A percentile compares a stretch with the other conserved stretches of the same genome.
Evolutionary conservation across 805 yeast genomes (phyloP).

Genomic region (Maudiozyma serrabonitensis): DNA sequence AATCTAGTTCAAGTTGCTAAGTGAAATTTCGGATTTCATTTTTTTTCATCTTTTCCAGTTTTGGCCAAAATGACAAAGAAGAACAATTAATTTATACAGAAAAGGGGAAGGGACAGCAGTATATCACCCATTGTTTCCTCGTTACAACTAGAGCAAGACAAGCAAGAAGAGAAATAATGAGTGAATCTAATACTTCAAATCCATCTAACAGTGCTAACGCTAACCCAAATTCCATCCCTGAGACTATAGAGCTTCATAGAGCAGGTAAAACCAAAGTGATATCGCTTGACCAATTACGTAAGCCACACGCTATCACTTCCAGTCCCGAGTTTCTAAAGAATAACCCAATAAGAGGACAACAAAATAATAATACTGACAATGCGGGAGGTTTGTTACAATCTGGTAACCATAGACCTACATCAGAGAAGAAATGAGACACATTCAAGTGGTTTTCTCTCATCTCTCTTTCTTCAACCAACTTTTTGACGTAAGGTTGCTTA

Average conservation of each 20-base stretch:
- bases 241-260: conserved; percentile 11
- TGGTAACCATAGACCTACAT: conserved; percentile 21
- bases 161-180: too few relatives aligned
- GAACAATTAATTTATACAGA: too few relatives aligned
- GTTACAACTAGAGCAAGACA: too few relatives aligned
- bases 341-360: neutral
- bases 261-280: conserved; percentile 18
- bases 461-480: neutral
- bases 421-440: neutral
- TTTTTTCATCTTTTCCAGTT: too few relatives aligned
- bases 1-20: too few relatives aligned
- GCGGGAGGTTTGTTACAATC: conserved; percentile 18
- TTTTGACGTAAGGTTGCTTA: too few relatives aligned
- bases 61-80: too few relatives aligned
- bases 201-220: neutral
- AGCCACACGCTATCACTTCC: conserved; percentile 18
- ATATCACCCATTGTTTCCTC: too few relatives aligned
- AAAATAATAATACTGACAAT: neutral
- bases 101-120: too few relatives aligned
- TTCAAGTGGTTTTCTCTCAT: neutral
- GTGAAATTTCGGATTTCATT: too few relatives aligned
- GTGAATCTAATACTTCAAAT: neutral
- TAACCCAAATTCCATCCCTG: neutral
- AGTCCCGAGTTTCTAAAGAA: conserved; percentile 2
- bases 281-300: conserved; percentile 14